Base-by-base conservation (phyloP, 257 asterid species). In the Rauvolfia tetraphylla region DNA sequence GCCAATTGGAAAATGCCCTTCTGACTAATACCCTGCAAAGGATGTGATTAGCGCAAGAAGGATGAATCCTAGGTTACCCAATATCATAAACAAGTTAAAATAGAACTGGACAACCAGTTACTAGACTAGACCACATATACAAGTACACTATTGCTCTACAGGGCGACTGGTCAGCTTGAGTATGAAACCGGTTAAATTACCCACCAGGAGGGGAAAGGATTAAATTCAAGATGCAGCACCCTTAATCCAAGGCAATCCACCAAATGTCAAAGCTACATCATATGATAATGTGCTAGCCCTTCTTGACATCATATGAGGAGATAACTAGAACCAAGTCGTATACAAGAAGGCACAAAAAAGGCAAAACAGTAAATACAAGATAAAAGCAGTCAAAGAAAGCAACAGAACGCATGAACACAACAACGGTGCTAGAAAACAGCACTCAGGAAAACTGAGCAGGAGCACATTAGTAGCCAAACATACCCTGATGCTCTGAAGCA, bases 401-500 rank as follows among this genome's bases (percentile, higher is more conserved):
- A 4, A 66, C 49, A 34, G 31, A 66, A 65, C 38, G 0, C 51
- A 38, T 38, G 29, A 3, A 39, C 38, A 44, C 48, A 36, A 38
- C 8, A 33, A 31, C 44, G 0, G 23, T 39, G 33, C 33, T 38
- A 9, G 33, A 67, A 36, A 65, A 38, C 23, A 38, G 31, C 72
- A 67, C 51, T 38, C 4, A 10, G 25, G 39, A 0, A n/a, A 38
- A 67, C 29, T 25, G 23, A n/a, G 34, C 15, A 33, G 2, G 23
- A 67, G 33, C 49, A 67, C 72, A 67, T 67, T 67, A 36, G 33
- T 25, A 38, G 33, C n/a, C 68, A 22, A 68, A 78, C 77, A 68
- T 83, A 81, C 84, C 83, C 72, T 53, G 79, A 75, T 62, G 38
- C 76, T 71, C 59, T 73, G 71, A 77, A 63, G 80, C 81, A 72